phyloP scores from a whole-genome alignment of 345 rosid species.

The Pseudoturritis turrita region DNA sequence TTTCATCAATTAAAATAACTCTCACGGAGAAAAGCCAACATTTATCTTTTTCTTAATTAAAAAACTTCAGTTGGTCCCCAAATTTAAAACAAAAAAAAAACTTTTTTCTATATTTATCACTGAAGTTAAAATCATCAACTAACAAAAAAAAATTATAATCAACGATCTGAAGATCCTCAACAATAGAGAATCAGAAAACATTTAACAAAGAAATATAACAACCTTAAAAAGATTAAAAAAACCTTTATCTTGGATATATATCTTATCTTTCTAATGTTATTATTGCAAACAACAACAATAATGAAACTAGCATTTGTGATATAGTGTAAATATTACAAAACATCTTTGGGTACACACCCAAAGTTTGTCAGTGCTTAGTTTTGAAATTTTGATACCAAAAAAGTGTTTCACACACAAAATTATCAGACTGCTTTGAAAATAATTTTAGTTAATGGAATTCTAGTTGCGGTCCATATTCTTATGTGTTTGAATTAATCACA shows the following conservation, averaged over 20 bases:
- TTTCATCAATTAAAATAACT: conserved; percentile 23
- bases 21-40: conserved; percentile 23
- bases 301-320: not conserved
- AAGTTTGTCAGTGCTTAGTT: not conserved
- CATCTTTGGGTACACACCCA: not conserved
- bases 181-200: not conserved
- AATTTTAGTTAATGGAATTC: not conserved
- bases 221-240: too few relatives aligned
- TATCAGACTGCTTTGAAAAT: not conserved
- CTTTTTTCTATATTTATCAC: not conserved
- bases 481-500: not conserved
- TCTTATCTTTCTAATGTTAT: not conserved
- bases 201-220: not conserved
- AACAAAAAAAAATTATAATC: not conserved
- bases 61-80: not conserved
- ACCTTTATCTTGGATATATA: not conserved
- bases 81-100: not conserved
- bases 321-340: not conserved
- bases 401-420: not conserved
- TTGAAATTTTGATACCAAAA: not conserved
- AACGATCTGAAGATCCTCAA: not conserved
- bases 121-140: not conserved
- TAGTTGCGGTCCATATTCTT: not conserved
- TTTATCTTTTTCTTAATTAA: not conserved
- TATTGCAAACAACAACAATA: not conserved